Conservation (phyloP, 108 stramenopile species). For the Nannochloropsis gaditana region DNA sequence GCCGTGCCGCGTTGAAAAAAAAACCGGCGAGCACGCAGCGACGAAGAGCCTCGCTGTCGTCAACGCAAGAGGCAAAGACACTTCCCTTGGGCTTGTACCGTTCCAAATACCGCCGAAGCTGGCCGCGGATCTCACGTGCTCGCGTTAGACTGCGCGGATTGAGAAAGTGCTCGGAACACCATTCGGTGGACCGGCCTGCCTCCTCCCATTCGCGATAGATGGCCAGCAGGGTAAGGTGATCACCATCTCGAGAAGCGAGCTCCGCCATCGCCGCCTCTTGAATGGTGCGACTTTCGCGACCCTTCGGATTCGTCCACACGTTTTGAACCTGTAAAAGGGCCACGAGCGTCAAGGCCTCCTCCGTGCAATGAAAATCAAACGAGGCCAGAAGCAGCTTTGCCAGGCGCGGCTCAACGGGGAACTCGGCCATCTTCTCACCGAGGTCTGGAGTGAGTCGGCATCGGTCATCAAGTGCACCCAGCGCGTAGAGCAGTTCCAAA, state of each 20-base stretch:
- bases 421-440: slow-evolving; percentile 57
- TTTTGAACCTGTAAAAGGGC: slow-evolving; percentile 72
- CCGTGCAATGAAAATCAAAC: slow-evolving; percentile 59
- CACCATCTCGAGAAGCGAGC: slow-evolving; percentile 70
- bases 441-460: slow-evolving; percentile 55
- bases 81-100: background rate
- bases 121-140: slow-evolving; percentile 48
- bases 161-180: slow-evolving; percentile 55
- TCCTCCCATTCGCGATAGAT: slow-evolving; percentile 64
- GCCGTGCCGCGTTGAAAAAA: slow-evolving; percentile 85
- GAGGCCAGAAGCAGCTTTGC: slow-evolving; percentile 59
- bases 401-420: slow-evolving; percentile 71
- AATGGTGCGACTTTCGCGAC: slow-evolving; percentile 62
- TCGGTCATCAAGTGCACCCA: slow-evolving; percentile 51
- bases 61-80: slow-evolving; percentile 21
- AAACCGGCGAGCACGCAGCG: slow-evolving; percentile 83
- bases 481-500: slow-evolving; percentile 63
- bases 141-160: slow-evolving; percentile 44
- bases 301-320: slow-evolving; percentile 63
- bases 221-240: slow-evolving; percentile 82
- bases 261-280: slow-evolving; percentile 75
- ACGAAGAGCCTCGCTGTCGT: slow-evolving; percentile 54
- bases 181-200: slow-evolving; percentile 64
- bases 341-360: slow-evolving; percentile 79
- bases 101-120: slow-evolving; percentile 36